Conservation (phyloP, 2,329 filamentous ascomycete species). For the Bipolaris sorokiniana region DNA sequence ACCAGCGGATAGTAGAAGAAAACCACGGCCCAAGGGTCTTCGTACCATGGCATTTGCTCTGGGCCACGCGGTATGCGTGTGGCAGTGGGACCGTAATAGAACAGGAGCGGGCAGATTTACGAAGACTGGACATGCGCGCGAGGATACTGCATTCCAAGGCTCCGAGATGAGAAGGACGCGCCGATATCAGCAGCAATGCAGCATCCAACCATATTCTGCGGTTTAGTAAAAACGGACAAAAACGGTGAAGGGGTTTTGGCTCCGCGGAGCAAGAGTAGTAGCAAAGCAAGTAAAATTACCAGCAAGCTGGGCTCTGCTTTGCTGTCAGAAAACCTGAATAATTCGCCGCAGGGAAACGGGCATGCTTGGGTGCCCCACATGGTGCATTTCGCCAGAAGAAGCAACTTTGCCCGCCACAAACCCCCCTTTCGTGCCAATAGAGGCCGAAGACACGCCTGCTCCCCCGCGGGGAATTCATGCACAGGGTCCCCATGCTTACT, state of each 20-base stretch:
- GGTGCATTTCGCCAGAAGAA: conserved; percentile 12
- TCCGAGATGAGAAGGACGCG: conserved; percentile 20
- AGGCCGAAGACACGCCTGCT: neutral
- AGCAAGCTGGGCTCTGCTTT: too few relatives aligned
- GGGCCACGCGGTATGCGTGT: conserved; percentile 3
- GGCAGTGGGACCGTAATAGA: conserved; percentile 3
- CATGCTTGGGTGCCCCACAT: conserved; percentile 28
- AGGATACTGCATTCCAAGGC: neutral
- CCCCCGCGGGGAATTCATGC: neutral
- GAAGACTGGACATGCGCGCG: conserved; percentile 18
- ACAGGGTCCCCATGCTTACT: neutral
- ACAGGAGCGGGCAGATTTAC: conserved; percentile 19
- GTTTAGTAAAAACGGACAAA: conserved; percentile 28
- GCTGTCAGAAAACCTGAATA: conserved; percentile 14
- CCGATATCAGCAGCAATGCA: conserved; percentile 16
- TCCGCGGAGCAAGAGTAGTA: neutral
- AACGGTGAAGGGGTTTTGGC: neutral
- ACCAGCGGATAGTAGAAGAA: too few relatives aligned
- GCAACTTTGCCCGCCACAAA: conserved; percentile 18
- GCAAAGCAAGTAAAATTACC: neutral
- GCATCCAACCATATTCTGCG: conserved; percentile 20
- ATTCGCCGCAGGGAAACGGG: conserved; percentile 4
- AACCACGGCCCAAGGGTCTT: neutral
- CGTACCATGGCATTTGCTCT: conserved; percentile 45
- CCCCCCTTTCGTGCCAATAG: neutral